Percentiles rank a stretch among this genome's conserved stretches.
phyloP scores from a whole-genome alignment of 495 filamentous ascomycete species.

The Aspergillus bertholletiae region DNA sequence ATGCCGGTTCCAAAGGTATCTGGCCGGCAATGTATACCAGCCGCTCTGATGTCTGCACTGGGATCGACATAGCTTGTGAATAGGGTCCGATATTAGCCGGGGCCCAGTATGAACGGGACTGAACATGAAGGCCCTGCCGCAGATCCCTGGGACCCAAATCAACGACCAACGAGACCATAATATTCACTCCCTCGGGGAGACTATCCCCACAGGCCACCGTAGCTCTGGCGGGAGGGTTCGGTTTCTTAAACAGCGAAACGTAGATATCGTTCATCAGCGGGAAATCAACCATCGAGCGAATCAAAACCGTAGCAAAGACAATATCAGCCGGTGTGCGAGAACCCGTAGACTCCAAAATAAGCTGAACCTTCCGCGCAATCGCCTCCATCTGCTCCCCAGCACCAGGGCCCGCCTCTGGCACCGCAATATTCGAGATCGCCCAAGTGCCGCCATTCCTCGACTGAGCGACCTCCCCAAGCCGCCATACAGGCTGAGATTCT shows the following conservation, averaged over 20 bases:
- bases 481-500: constrained; percentile 1
- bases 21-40: constrained; percentile 77
- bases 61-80: constrained; percentile 76
- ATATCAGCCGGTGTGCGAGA: constrained; percentile 52
- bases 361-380: constrained; percentile 34
- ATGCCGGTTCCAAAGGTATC: constrained; percentile 80
- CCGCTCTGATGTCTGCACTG: constrained; percentile 29
- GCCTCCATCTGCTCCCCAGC: constrained; percentile 43
- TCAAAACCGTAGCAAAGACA: constrained; percentile 68
- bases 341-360: constrained; percentile 24
- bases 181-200: constrained; percentile 52
- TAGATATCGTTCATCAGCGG: constrained; percentile 69
- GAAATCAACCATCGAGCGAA: constrained; percentile 80
- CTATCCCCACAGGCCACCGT: constrained; percentile 72
- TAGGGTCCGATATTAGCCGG: constrained; percentile 98
- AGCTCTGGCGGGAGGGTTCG: constrained; percentile 81
- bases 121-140: constrained; percentile 75
- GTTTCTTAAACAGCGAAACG: constrained; percentile 59
- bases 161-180: constrained; percentile 58
- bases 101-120: constrained; percentile 93
- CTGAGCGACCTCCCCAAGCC: constrained; percentile 11
- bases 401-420: constrained; percentile 34
- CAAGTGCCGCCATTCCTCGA: constrained; percentile 23
- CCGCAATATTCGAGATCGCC: constrained; percentile 44
- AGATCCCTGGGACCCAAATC: constrained; percentile 27